phyloP scores from a whole-genome alignment of 768 basidiomycete genomes.

The Russula griseocarnosa region DNA sequence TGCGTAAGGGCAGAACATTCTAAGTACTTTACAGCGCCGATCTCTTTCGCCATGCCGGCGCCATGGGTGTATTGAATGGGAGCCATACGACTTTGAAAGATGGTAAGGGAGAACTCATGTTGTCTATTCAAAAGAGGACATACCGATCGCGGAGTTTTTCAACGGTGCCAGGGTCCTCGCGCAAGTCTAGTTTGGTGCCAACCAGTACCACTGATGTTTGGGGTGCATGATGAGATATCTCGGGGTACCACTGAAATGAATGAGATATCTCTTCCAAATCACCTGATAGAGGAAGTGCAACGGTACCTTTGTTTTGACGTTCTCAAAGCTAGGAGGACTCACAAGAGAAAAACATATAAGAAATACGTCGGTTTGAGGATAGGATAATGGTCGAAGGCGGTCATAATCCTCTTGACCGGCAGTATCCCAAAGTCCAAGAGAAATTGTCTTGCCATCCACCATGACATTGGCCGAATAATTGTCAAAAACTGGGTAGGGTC shows the following conservation, averaged over 20 bases:
- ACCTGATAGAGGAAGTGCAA: background rate
- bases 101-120: constrained; percentile 8
- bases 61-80: constrained; percentile 93
- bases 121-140: constrained; percentile 26
- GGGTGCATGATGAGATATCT: constrained; percentile 96
- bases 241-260: constrained; percentile 78
- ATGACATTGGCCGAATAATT: constrained; percentile 99
- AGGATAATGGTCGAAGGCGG: constrained; percentile 93
- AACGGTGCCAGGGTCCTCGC: constrained; percentile 90
- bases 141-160: constrained; percentile 91
- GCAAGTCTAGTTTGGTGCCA: constrained; percentile 95
- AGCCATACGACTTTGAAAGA: constrained; percentile 71
- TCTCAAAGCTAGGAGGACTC: constrained; percentile 96
- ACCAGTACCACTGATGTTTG: constrained; percentile 90
- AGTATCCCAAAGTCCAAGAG: constrained; percentile 99
- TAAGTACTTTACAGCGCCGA: constrained; percentile 92
- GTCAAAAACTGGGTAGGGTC: constrained; percentile 74
- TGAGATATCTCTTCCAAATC: constrained; percentile 13
- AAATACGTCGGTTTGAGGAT: constrained; percentile 99
- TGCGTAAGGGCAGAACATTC: constrained; percentile 97
- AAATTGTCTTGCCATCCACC: constrained; percentile 98
- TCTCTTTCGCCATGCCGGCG: constrained; percentile 86
- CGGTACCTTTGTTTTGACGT: constrained; percentile 90
- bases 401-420: constrained; percentile 99
- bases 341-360: constrained; percentile 99